Conservation (phyloP, 768 basidiomycete genomes). For the Suillus subluteus region DNA sequence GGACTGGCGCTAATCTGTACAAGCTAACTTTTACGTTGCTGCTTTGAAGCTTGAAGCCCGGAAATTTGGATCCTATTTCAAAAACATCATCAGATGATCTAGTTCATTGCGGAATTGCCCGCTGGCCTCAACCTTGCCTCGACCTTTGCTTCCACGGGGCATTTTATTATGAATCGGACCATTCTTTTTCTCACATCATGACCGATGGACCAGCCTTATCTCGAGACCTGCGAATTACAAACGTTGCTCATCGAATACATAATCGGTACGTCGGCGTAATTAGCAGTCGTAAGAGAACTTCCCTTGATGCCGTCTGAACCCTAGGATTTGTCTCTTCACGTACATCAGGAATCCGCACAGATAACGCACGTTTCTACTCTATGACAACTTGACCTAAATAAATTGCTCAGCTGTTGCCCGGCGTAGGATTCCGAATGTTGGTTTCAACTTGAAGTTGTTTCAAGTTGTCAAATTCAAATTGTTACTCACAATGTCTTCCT, state of each 20-base stretch:
- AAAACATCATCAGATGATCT: background rate
- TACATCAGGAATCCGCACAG: background rate
- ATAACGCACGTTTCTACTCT: background rate
- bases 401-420: background rate
- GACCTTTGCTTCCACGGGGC: background rate
- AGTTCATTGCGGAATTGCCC: background rate
- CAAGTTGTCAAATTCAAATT: background rate
- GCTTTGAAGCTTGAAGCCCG: too few species aligned
- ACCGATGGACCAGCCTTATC: background rate
- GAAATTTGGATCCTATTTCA: background rate
- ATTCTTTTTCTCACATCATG: constrained; percentile 2
- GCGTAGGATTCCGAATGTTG: background rate
- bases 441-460: background rate
- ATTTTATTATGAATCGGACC: background rate
- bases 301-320: background rate
- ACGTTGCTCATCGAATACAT: constrained; percentile 3
- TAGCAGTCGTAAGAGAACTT: background rate
- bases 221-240: background rate
- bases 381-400: background rate
- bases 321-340: background rate
- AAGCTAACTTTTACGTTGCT: background rate
- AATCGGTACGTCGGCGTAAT: background rate
- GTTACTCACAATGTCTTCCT: background rate
- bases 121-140: background rate
- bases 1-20: background rate